Evolutionary conservation across 306 rosid genomes (phyloP).

Genomic region (Carpinus fangiana): DNA sequence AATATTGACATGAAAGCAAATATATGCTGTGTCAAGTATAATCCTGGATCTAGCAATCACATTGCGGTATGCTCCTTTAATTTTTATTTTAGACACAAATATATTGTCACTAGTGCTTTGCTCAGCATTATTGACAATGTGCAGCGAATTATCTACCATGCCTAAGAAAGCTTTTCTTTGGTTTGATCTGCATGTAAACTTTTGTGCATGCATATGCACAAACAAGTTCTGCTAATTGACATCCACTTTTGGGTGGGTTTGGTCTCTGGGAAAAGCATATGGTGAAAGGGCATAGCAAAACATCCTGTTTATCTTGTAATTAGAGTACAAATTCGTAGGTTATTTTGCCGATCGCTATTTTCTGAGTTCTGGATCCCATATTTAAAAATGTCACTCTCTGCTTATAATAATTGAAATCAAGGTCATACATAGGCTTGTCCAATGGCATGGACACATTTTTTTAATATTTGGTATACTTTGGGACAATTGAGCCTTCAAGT

Average conservation of each 20-base stretch:
- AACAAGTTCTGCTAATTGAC: background rate
- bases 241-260: background rate
- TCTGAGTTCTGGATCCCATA: background rate
- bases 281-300: background rate
- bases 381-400: background rate
- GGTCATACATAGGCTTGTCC: background rate
- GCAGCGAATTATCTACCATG: conserved; percentile 5
- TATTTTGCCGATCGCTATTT: background rate
- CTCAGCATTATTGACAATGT: background rate
- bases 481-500: background rate
- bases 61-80: conserved; percentile 71
- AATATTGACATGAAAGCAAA: conserved; percentile 99
- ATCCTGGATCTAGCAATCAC: conserved; percentile 90
- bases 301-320: background rate
- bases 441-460: background rate
- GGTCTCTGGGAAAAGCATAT: background rate
- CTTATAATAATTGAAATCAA: background rate
- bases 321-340: background rate
- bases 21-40: conserved; percentile 95
- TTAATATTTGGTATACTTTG: background rate
- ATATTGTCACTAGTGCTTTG: conserved; percentile 13
- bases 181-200: background rate
- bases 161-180: background rate
- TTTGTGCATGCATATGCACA: background rate
- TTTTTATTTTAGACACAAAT: conserved; percentile 23